A percentile compares a stretch with the other conserved stretches of the same genome.
Conservation (phyloP, 768 basidiomycete species). For the Termitomyces sp. region DNA sequence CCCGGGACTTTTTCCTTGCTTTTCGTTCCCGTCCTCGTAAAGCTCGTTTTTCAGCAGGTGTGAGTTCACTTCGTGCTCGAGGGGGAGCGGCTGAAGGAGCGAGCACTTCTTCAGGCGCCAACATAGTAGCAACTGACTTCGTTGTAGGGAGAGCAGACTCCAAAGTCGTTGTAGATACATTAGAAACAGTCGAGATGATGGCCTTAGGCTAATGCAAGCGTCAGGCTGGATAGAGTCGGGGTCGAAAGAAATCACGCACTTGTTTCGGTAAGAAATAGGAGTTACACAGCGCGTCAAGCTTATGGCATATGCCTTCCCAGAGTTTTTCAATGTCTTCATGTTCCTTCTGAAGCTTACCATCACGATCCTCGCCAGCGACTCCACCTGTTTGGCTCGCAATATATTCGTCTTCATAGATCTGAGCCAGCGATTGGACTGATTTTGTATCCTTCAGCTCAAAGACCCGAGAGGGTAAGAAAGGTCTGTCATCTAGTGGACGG, state of each 20-base stretch:
- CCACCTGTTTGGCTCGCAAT: conserved; percentile 57
- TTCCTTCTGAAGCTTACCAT: conserved; percentile 83
- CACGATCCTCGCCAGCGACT: conserved; percentile 62
- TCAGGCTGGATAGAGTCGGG: background rate
- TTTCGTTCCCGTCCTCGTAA: conserved; percentile 66
- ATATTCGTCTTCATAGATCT: conserved; percentile 95
- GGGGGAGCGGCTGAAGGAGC: conserved; percentile 49
- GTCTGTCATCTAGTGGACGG: conserved; percentile 70
- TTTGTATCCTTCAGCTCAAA: conserved; percentile 89
- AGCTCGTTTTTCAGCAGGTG: conserved; percentile 76
- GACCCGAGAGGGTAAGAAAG: conserved; percentile 86
- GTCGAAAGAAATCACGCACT: conserved; percentile 38
- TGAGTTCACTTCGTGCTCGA: conserved; percentile 73
- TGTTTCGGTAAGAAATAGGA: conserved; percentile 93
- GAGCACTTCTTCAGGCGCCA: conserved; percentile 93
- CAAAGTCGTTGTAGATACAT: conserved; percentile 73
- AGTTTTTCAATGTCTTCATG: conserved; percentile 79
- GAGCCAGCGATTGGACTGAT: conserved; percentile 83
- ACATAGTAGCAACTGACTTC: conserved; percentile 66
- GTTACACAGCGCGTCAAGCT: conserved; percentile 91
- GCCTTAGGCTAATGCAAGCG: conserved; percentile 67
- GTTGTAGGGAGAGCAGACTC: conserved; percentile 90
- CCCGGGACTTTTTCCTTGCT: conserved; percentile 59
- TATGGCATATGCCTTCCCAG: conserved; percentile 83
- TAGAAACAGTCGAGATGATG: conserved; percentile 76